Conservation (phyloP, 176 grass and related monocot species). For the Aegilops sharonensis region DNA sequence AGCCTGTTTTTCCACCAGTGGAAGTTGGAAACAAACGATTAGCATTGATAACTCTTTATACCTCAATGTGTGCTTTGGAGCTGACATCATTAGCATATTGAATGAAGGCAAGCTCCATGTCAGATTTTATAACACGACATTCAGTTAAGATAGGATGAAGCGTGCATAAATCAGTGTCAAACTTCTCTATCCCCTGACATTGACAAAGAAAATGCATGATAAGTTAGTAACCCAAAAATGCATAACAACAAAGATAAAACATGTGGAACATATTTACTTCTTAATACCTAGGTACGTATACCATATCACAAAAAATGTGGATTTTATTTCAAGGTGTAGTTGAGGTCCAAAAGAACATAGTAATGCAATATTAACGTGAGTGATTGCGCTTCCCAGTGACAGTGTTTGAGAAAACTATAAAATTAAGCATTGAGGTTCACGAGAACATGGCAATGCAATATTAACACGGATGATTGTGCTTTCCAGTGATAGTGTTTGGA, state of each 20-base stretch:
- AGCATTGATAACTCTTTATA: constrained; percentile 26
- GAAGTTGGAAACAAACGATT: background rate
- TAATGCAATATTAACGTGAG: background rate
- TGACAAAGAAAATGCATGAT: background rate
- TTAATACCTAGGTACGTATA: too few relatives aligned
- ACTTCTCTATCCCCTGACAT: constrained; percentile 62
- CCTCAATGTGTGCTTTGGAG: constrained; percentile 92
- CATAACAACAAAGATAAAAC: background rate
- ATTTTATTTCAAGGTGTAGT: too few relatives aligned
- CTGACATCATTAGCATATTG: constrained; percentile 96
- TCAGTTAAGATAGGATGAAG: constrained; percentile 92
- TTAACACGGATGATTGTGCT: too few relatives aligned
- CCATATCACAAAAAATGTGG: too few relatives aligned
- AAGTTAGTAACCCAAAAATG: background rate
- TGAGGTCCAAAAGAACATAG: background rate
- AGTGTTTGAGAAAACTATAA: background rate
- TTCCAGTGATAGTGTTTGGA: too few relatives aligned
- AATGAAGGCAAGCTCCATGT: constrained; percentile 71
- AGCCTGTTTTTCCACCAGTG: too few relatives aligned
- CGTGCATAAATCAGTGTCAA: constrained; percentile 63
- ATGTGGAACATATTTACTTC: too few relatives aligned
- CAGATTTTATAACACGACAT: constrained; percentile 87
- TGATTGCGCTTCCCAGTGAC: background rate
- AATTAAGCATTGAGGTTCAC: background rate
- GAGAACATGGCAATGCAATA: too few relatives aligned